These are phyloP conservation scores for Pisolithus sp. DNA, from an alignment of 768 basidiomycete species.

Conservation along the genomic window DNA sequence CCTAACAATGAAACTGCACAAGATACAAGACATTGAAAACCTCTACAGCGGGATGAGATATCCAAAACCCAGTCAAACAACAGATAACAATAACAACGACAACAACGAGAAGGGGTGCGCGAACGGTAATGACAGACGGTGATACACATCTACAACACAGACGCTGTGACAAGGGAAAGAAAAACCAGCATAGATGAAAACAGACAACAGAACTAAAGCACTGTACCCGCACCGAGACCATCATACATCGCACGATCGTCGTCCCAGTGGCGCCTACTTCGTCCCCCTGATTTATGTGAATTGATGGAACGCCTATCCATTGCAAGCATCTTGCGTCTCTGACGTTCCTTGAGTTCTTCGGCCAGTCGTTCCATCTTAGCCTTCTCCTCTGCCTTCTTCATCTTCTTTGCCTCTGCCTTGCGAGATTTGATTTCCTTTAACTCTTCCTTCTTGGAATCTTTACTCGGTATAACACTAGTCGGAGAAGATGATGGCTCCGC, in stretches of 20 bases:
- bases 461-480: slow-evolving; percentile 7
- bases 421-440: slow-evolving; percentile 36
- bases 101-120: slow-evolving; percentile 6
- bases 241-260: slow-evolving; percentile 26
- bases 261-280: slow-evolving; percentile 19
- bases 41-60: slow-evolving; percentile 25
- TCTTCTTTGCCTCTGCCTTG: slow-evolving; percentile 38
- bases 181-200: neutral
- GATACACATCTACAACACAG: slow-evolving; percentile 11
- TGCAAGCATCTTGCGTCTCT: slow-evolving; percentile 25
- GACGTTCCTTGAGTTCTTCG: slow-evolving; percentile 36
- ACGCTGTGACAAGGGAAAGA: slow-evolving; percentile 4
- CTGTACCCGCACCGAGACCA: slow-evolving; percentile 18
- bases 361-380: slow-evolving; percentile 38
- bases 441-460: slow-evolving; percentile 16
- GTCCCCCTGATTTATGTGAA: slow-evolving; percentile 16
- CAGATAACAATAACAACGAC: neutral
- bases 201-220: slow-evolving; percentile 12
- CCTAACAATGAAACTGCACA: slow-evolving; percentile 2
- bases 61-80: slow-evolving; percentile 2
- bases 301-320: slow-evolving; percentile 26
- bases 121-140: slow-evolving; percentile 8
- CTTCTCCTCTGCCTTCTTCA: slow-evolving; percentile 37
- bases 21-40: slow-evolving; percentile 16
- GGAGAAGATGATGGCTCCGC: slow-evolving; percentile 15